These are phyloP conservation scores for Arthroderma sp. DNA, from an alignment of 2,329 filamentous ascomycete species.

Conservation along the genomic window DNA sequence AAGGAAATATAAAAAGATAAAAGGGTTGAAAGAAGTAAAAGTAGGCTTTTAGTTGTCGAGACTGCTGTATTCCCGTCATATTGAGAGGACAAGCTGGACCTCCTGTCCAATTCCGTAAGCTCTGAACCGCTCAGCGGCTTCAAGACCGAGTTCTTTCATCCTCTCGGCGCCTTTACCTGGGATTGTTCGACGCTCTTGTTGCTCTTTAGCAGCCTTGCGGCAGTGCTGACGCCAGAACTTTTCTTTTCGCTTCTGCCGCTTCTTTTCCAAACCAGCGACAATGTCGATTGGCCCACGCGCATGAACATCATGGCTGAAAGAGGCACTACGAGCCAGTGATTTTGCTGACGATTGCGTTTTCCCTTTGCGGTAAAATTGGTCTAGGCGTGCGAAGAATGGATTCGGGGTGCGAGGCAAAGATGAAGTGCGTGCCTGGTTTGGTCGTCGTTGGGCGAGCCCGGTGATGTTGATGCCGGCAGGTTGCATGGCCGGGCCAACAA, in stretches of 20 bases:
- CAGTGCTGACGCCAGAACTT: constrained; percentile 85
- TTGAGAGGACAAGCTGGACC: constrained; percentile 57
- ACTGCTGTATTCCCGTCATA: not conserved
- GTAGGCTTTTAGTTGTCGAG: not conserved
- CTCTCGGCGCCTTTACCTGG: constrained; percentile 82
- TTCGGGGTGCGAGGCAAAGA: constrained; percentile 72
- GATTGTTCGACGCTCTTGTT: constrained; percentile 44
- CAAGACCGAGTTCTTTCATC: constrained; percentile 82
- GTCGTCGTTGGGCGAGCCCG: constrained; percentile 48
- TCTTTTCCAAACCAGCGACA: constrained; percentile 88
- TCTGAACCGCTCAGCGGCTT: constrained; percentile 71
- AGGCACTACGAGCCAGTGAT: constrained; percentile 11
- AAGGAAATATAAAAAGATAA: constrained; percentile 7
- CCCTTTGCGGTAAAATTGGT: constrained; percentile 12
- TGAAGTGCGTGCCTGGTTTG: constrained; percentile 62
- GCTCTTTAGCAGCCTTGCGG: constrained; percentile 60
- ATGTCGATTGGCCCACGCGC: constrained; percentile 93
- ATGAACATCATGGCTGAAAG: constrained; percentile 42
- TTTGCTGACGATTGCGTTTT: constrained; percentile 16
- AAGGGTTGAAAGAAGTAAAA: constrained; percentile 1
- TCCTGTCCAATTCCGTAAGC: constrained; percentile 44
- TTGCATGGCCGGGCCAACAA: constrained; percentile 30
- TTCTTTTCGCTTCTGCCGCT: constrained; percentile 82
- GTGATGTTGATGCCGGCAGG: constrained; percentile 39
- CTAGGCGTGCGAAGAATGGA: constrained; percentile 43